These are phyloP conservation scores for Eucalyptus pauciflora DNA, from an alignment of 345 rosid genomes.

Conservation along the genomic window DNA sequence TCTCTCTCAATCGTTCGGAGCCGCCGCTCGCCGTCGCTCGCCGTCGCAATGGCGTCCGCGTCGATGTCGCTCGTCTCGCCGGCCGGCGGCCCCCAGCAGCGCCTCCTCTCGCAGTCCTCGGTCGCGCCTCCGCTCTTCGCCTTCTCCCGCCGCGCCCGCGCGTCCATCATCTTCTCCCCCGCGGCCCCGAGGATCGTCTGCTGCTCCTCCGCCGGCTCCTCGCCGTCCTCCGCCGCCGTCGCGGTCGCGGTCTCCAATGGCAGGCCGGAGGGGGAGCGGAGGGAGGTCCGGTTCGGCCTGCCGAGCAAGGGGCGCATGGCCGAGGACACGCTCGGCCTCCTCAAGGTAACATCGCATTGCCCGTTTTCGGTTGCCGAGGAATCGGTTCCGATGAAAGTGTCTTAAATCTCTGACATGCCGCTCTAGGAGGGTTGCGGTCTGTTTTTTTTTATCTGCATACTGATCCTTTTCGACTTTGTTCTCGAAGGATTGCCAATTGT, in stretches of 20 bases:
- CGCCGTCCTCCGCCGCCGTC: neutral
- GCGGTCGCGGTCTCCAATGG: slow-evolving; percentile 12
- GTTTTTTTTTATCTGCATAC: neutral
- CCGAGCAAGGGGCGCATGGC: slow-evolving; percentile 99
- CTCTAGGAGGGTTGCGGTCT: neutral
- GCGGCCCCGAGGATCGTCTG: neutral
- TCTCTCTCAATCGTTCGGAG: neutral
- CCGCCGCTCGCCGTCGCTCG: neutral
- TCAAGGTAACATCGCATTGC: slow-evolving; percentile 30
- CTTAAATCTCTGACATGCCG: neutral
- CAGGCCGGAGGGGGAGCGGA: slow-evolving; percentile 22
- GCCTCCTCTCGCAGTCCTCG: neutral
- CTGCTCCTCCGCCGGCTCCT: neutral
- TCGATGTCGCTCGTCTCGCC: neutral
- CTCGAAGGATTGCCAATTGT: slow-evolving; percentile 73
- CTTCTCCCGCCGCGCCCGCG: neutral
- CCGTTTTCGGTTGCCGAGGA: neutral
- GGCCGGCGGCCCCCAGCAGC: neutral
- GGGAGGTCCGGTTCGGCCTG: slow-evolving; percentile 78
- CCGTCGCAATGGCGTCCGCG: neutral
- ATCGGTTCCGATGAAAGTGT: neutral
- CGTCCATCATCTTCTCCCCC: neutral
- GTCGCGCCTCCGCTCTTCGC: neutral
- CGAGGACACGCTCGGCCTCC: slow-evolving; percentile 70
- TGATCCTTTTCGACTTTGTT: neutral